phyloP scores from a whole-genome alignment of 306 rosid genomes.

The Pyrus betulifolia region DNA sequence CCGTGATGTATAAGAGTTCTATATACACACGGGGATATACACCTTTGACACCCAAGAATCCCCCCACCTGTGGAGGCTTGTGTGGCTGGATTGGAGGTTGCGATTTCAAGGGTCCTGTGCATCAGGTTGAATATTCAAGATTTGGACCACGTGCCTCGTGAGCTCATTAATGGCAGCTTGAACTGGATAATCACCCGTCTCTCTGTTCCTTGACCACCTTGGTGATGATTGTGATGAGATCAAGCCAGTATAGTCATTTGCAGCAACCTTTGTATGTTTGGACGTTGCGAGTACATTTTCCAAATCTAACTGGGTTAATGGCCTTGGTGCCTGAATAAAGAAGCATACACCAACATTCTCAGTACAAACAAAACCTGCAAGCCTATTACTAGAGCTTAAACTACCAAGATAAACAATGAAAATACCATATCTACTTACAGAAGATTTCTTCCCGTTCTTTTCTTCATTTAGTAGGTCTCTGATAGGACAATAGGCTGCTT shows the following conservation, averaged over 20 bases:
- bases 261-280: conserved; percentile 73
- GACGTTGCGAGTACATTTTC: conserved; percentile 63
- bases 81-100: conserved; percentile 4
- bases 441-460: conserved; percentile 54
- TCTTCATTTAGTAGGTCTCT: conserved; percentile 77
- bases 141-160: conserved; percentile 63
- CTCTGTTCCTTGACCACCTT: conserved; percentile 40
- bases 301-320: conserved; percentile 56
- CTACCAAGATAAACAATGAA: background rate
- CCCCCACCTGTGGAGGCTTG: background rate
- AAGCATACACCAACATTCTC: background rate
- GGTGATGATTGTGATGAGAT: conserved; percentile 30
- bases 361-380: conserved; percentile 14
- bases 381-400: background rate
- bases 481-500: conserved; percentile 88
- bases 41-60: no score
- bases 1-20: no score
- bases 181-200: conserved; percentile 53
- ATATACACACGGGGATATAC: no score
- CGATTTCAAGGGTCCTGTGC: conserved; percentile 43
- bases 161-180: conserved; percentile 76
- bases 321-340: conserved; percentile 59
- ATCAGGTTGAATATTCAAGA: conserved; percentile 68
- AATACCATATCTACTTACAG: conserved; percentile 46
- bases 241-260: conserved; percentile 63